Evolutionary conservation across 2,329 filamentous ascomycete genomes (phyloP).

Genomic region (Epichloe coenophiala): DNA sequence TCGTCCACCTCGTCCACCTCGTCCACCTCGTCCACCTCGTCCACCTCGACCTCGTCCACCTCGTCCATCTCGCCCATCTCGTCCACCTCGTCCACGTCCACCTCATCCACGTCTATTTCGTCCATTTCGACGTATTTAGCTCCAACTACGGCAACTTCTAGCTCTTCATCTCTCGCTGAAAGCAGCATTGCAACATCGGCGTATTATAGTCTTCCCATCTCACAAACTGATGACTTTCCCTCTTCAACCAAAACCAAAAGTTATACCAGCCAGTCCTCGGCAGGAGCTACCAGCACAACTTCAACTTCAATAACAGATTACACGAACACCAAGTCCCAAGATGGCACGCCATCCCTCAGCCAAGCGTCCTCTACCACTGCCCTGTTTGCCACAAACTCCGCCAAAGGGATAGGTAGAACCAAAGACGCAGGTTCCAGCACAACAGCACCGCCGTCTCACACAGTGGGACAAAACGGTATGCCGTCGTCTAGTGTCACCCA

Average conservation of each 20-base stretch:
- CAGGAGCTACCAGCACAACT: not conserved
- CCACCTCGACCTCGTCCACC: accelerated
- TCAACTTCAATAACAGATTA: not conserved
- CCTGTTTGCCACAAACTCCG: not conserved
- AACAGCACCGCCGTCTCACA: not conserved
- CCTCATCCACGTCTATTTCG: not conserved
- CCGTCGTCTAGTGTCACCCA: not conserved
- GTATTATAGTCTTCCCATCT: not conserved
- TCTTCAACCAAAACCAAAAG: not conserved
- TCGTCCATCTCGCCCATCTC: not conserved
- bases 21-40: not conserved
- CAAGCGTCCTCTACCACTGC: not conserved
- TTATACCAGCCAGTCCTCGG: not conserved
- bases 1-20: not conserved
- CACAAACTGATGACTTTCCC: not conserved
- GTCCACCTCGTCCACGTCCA: not conserved
- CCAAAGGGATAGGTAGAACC: not conserved
- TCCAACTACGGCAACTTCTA: not conserved
- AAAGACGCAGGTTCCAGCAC: not conserved
- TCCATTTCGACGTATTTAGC: not conserved
- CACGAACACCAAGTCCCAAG: not conserved
- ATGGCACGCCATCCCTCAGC: not conserved
- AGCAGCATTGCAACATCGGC: not conserved
- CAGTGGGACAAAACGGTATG: not conserved
- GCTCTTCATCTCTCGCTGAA: not conserved